A percentile compares a stretch with the other conserved stretches of the same genome.
These are phyloP conservation scores for Hirsutella minnesotensis DNA, from an alignment of 2,329 filamentous ascomycete genomes.

Conservation along the genomic window DNA sequence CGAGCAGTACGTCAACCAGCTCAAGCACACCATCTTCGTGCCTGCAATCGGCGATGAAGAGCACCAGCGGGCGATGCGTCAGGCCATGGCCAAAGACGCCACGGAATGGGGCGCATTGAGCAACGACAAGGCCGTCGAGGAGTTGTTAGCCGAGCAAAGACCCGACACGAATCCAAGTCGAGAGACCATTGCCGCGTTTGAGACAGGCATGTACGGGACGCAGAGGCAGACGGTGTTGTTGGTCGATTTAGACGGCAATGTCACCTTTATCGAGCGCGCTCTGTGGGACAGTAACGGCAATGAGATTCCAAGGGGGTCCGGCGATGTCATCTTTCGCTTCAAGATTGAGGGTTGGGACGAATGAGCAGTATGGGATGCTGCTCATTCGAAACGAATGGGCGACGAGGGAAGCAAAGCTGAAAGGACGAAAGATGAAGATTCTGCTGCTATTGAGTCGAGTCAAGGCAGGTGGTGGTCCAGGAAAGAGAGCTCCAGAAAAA, in stretches of 20 bases:
- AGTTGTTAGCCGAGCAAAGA: conserved; percentile 21
- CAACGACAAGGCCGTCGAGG: conserved; percentile 23
- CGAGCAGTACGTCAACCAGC: conserved; percentile 38
- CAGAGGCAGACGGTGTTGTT: conserved; percentile 52
- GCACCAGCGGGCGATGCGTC: conserved; percentile 32
- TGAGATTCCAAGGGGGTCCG: conserved; percentile 37
- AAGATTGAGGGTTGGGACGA: conserved; percentile 41
- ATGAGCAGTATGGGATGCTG: neutral
- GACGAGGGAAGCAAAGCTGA: neutral
- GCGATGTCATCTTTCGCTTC: conserved; percentile 44
- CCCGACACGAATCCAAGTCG: conserved; percentile 21
- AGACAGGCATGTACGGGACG: conserved; percentile 51
- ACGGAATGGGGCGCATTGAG: conserved; percentile 24
- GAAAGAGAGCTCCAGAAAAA: too few species aligned
- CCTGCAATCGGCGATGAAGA: conserved; percentile 41
- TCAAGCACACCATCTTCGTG: conserved; percentile 51
- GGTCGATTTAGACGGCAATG: conserved; percentile 51
- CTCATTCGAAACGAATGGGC: neutral
- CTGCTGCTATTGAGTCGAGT: too few species aligned
- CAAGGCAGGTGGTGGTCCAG: too few species aligned
- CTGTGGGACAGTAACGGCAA: conserved; percentile 49
- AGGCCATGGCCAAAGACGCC: conserved; percentile 24
- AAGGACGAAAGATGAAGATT: too few species aligned
- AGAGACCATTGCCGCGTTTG: conserved; percentile 28
- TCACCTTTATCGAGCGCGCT: conserved; percentile 46